Conservation (phyloP, 176 grass and related monocot species). For the Oryza brachyantha region DNA sequence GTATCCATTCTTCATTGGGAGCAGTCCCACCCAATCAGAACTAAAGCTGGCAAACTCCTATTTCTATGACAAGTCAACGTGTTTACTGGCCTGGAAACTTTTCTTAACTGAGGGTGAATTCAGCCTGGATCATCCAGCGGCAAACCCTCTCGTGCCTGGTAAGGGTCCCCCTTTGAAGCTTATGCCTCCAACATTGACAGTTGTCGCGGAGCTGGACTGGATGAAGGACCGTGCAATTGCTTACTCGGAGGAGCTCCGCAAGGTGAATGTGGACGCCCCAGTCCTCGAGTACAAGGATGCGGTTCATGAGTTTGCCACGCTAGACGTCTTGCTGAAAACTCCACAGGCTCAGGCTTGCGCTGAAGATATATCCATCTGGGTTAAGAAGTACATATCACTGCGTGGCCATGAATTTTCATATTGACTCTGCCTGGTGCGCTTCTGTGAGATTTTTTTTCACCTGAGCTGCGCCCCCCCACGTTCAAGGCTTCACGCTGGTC, state of each 20-base stretch:
- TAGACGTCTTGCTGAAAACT: slow-evolving; percentile 53
- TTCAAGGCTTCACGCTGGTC: not conserved
- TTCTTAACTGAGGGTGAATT: slow-evolving; percentile 56
- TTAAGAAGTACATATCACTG: slow-evolving; percentile 76
- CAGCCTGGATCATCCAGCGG: slow-evolving; percentile 58
- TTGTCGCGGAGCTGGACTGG: slow-evolving; percentile 69
- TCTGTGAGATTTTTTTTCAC: slow-evolving; percentile 4
- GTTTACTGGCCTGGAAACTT: slow-evolving; percentile 66
- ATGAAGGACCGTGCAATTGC: slow-evolving; percentile 76
- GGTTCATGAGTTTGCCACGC: slow-evolving; percentile 64
- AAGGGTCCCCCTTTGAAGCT: slow-evolving; percentile 48
- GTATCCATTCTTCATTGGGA: slow-evolving; percentile 78
- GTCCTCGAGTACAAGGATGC: slow-evolving; percentile 71
- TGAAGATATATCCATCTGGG: slow-evolving; percentile 72
- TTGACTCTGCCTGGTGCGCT: slow-evolving; percentile 27
- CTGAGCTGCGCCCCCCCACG: not conserved
- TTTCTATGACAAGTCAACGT: slow-evolving; percentile 63
- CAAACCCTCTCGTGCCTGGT: slow-evolving; percentile 50
- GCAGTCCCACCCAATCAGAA: slow-evolving; percentile 57
- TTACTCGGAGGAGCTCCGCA: slow-evolving; percentile 62
- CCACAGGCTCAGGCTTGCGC: slow-evolving; percentile 57
- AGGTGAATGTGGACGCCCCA: slow-evolving; percentile 66
- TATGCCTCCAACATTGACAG: slow-evolving; percentile 73
- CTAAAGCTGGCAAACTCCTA: slow-evolving; percentile 72
- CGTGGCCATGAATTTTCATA: slow-evolving; percentile 70